These are phyloP conservation scores for Meyerozyma sp. DNA, from an alignment of 1,139 yeast species.

Conservation along the genomic window DNA sequence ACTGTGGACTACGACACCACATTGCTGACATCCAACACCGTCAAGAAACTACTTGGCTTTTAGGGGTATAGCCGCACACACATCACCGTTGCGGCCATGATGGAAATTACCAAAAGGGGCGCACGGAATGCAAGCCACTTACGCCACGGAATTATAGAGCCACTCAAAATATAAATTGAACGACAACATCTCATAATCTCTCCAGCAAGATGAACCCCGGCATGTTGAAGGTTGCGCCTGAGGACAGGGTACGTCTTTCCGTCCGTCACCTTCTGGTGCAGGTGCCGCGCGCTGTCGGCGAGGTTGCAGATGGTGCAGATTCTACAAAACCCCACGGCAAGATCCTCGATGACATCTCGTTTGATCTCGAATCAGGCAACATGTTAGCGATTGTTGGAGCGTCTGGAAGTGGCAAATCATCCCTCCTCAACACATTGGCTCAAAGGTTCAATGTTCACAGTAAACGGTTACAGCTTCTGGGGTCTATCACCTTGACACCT, in stretches of 20 bases:
- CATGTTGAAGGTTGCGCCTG: background rate
- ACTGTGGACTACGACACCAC: slow-evolving; percentile 10
- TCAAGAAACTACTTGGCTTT: slow-evolving; percentile 7
- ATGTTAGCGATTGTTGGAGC: slow-evolving; percentile 24
- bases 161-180: background rate
- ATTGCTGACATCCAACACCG: slow-evolving; percentile 19
- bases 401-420: slow-evolving; percentile 22
- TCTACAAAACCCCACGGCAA: background rate
- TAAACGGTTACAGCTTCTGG: slow-evolving; percentile 21
- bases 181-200: background rate
- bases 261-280: background rate
- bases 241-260: background rate
- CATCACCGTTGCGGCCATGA: background rate
- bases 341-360: slow-evolving; percentile 16
- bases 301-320: background rate
- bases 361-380: slow-evolving; percentile 14
- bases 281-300: background rate
- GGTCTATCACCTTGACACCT: slow-evolving; percentile 38
- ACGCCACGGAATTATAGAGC: background rate
- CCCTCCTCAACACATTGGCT: slow-evolving; percentile 19
- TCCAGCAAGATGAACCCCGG: background rate
- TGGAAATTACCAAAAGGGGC: background rate
- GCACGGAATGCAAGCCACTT: background rate
- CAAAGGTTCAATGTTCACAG: slow-evolving; percentile 13
- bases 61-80: background rate